Evolutionary conservation across 176 grass and related monocot genomes (phyloP), one percentile per base, ranked within the genome.

Genomic region (Elymus sibiricus): DNA sequence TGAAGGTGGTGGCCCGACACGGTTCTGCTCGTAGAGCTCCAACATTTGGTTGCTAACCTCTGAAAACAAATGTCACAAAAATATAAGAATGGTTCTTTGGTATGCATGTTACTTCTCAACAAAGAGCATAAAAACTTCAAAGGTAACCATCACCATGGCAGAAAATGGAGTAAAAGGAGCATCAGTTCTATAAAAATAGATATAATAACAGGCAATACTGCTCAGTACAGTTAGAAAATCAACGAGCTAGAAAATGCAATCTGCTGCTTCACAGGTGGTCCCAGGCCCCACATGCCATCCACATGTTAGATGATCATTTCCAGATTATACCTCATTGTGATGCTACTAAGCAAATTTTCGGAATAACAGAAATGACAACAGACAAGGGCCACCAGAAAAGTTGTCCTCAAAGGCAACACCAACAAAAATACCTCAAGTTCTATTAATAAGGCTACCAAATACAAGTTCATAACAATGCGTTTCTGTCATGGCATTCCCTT

Each of bases 1-100:
- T 27, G 92, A 86, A 59, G 86, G 40, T 39, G 74, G 88, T 61
- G 76, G 67, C n/a, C 21, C 72, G 2, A 82, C 77, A 77, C 90
- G 90, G 49, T 97, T 97, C 76, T 87, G 81, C 70, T 91, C 92
- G 55, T 97, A 97, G 42, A 97, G 68, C 86, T 97, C 95, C 88
- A 97, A 82, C 92, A 97, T 97, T 87, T 97, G 95, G 70, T 88
- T 94, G 84, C 92, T 97, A 65, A 97, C 88, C 79, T 97, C 95
- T 97, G 90, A 71, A 79, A 83, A 75, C 7, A 49, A 49, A 17
- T 49, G 15, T 47, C 71, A 49, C 24, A 75, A 60, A 61, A 78
- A 79, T 58, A 39, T 85, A 67, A 83, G 16, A 31, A 42, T 66
- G 11, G 5, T 34, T 63, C 27, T 44, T 24, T 55, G 26, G 43